Base-by-base conservation (phyloP, 495 filamentous ascomycete species). In the Lentithecium fluviatile region DNA sequence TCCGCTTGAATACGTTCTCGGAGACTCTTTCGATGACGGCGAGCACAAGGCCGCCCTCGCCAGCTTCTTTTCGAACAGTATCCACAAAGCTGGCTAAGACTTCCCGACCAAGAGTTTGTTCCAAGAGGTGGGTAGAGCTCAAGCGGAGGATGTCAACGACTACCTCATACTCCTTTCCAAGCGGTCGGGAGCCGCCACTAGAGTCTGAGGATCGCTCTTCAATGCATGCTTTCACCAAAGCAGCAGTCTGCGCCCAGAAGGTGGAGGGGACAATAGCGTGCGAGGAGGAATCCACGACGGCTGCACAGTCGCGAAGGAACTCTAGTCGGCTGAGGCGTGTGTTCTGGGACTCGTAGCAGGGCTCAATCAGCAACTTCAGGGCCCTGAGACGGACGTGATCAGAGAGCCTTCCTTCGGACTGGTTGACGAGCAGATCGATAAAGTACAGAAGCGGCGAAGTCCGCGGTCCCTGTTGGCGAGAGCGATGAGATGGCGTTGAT, bases 11-110 rank as follows among this genome's bases (percentile, higher is more conserved):
- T 43, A 85, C 37, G 2, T 64, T 68, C 47, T 83, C 83, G 4
- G 89, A 82, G 20, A 96, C 69, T 10, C 89, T 90, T 56, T 92
- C 90, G 25, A 90, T 76, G 12, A 88, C 77, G 25, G 82, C 78
- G 19, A 83, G 75, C 2, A 83, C 80, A 21, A 85, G 76, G 1
- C 80, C 82, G 5, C 77, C 79, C 57, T 88, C 83, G 6, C 90
- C 88, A 40, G 82, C 81, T 60, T 93, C 87, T 8, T 76, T 74
- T 47, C 78, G 79, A 11, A 87, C 80, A 47, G 81, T 79, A n/a
- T 75, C 74, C 13, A 82, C 74, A 17, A 89, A 77, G 1, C 78
- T 73, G 11, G 79, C 73, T 48, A 90, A 82, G 0, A 95, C 70
- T 13, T 68, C 60, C 21, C 53, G 36, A 15, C 51, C 38, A 23